These are phyloP conservation scores for Xerocomus cyaneibrunnescens DNA, from an alignment of 1,284 basidiomycete genomes.

Conservation along the genomic window DNA sequence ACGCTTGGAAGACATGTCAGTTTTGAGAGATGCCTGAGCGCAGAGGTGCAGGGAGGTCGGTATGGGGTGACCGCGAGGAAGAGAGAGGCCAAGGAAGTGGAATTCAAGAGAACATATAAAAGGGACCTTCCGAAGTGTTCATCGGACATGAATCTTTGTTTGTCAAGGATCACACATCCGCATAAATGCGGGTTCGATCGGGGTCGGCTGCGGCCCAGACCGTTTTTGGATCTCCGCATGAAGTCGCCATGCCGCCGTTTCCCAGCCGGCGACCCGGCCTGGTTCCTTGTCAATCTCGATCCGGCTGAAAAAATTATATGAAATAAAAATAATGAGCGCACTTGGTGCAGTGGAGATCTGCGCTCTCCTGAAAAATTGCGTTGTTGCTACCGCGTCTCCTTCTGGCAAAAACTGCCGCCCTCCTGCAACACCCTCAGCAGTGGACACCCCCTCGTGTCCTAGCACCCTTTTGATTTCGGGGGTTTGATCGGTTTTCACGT, in stretches of 20 bases:
- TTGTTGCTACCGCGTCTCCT: background rate
- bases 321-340: background rate
- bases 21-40: constrained; percentile 14
- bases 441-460: constrained; percentile 31
- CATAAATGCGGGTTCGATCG: constrained; percentile 40
- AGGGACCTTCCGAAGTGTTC: constrained; percentile 36
- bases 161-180: constrained; percentile 35
- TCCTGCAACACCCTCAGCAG: constrained; percentile 9
- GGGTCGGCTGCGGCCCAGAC: constrained; percentile 41
- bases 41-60: constrained; percentile 15
- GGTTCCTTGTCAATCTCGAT: constrained; percentile 28
- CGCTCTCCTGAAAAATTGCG: background rate
- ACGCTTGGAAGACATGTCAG: constrained; percentile 75
- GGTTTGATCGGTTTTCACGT: constrained; percentile 33
- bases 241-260: constrained; percentile 25
- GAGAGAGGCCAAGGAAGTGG: constrained; percentile 31
- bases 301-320: background rate
- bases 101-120: constrained; percentile 43
- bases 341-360: constrained; percentile 1
- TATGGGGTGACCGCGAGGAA: constrained; percentile 28
- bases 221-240: constrained; percentile 36
- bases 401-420: constrained; percentile 3
- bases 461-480: constrained; percentile 31
- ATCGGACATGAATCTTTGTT: constrained; percentile 39
- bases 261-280: constrained; percentile 21